These are phyloP conservation scores for Colletotrichum eremochloae DNA, from an alignment of 2,329 filamentous ascomycete genomes.

Conservation along the genomic window DNA sequence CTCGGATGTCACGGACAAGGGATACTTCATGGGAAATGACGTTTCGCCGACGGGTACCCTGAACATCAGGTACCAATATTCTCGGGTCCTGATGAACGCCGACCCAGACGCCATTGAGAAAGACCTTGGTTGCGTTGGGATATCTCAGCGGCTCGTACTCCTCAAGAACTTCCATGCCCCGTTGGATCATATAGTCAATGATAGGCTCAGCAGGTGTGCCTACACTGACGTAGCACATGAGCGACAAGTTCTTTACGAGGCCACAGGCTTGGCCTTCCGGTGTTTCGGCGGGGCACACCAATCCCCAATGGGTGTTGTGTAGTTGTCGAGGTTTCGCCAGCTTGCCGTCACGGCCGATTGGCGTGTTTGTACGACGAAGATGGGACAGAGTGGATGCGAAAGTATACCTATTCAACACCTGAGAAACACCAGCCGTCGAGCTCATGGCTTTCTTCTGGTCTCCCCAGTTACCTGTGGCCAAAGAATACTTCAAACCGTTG, in stretches of 20 bases:
- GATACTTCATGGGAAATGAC: constrained; percentile 94
- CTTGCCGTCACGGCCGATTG: constrained; percentile 97
- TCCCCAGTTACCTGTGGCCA: constrained; percentile 98
- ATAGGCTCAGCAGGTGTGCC: constrained; percentile 92
- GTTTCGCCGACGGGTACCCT: constrained; percentile 82
- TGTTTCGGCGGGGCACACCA: constrained; percentile 97
- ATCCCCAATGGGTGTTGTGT: constrained; percentile 98
- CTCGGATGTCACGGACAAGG: constrained; percentile 94
- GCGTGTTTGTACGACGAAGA: constrained; percentile 96
- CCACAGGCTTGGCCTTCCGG: constrained; percentile 98
- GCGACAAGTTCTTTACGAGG: constrained; percentile 95
- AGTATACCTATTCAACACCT: constrained; percentile 97
- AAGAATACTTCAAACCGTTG: constrained; percentile 94
- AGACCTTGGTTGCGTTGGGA: constrained; percentile 96
- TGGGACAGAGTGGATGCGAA: constrained; percentile 97
- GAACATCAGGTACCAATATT: constrained; percentile 83
- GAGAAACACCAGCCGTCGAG: constrained; percentile 95
- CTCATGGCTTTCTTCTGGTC: constrained; percentile 98
- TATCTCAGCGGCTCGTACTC: constrained; percentile 90
- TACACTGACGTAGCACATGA: constrained; percentile 99
- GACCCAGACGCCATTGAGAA: constrained; percentile 98
- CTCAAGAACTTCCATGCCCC: constrained; percentile 96
- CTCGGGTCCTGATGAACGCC: constrained; percentile 93
- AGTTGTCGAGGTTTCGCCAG: constrained; percentile 97
- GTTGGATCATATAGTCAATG: constrained; percentile 93